These are phyloP conservation scores for Lactarius sp. DNA, from an alignment of 768 basidiomycete species.

Conservation along the genomic window DNA sequence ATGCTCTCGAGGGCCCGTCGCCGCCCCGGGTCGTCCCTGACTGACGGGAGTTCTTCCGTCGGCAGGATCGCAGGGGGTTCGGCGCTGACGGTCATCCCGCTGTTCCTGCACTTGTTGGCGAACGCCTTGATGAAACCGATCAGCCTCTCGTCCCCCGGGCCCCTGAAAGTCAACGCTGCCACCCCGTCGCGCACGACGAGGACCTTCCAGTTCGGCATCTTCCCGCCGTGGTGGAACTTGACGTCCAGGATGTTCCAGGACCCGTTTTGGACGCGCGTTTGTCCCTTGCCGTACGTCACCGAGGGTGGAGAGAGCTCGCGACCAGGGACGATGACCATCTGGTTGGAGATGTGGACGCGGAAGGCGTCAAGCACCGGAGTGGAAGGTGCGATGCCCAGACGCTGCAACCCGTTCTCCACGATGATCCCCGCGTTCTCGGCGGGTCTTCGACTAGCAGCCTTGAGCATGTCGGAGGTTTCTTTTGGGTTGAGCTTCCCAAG, in stretches of 20 bases:
- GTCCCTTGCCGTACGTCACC: constrained; percentile 48
- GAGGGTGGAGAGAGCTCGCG: constrained; percentile 58
- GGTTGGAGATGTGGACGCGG: constrained; percentile 46
- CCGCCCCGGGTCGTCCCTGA: constrained; percentile 37
- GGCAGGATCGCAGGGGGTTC: constrained; percentile 36
- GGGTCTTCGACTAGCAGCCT: constrained; percentile 60
- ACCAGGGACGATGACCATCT: constrained; percentile 62
- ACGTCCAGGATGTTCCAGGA: constrained; percentile 76
- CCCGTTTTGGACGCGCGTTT: constrained; percentile 47
- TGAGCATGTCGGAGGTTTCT: constrained; percentile 69
- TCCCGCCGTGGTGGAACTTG: constrained; percentile 56
- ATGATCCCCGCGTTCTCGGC: constrained; percentile 54
- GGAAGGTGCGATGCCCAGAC: constrained; percentile 46
- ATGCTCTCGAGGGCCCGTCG: constrained; percentile 43
- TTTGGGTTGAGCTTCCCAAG: constrained; percentile 54
- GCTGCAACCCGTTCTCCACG: constrained; percentile 50
- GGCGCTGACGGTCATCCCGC: constrained; percentile 52
- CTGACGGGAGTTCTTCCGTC: constrained; percentile 32
- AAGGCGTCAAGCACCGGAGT: constrained; percentile 45
- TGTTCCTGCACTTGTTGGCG: constrained; percentile 45
- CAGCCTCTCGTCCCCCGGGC: constrained; percentile 42
- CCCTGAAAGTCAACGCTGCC: constrained; percentile 33
- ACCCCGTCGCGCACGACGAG: constrained; percentile 54
- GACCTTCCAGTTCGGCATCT: constrained; percentile 58
- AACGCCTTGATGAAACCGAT: constrained; percentile 48